Evolutionary conservation across 257 asterid genomes (phyloP).

Genomic region (Asclepias syriaca): DNA sequence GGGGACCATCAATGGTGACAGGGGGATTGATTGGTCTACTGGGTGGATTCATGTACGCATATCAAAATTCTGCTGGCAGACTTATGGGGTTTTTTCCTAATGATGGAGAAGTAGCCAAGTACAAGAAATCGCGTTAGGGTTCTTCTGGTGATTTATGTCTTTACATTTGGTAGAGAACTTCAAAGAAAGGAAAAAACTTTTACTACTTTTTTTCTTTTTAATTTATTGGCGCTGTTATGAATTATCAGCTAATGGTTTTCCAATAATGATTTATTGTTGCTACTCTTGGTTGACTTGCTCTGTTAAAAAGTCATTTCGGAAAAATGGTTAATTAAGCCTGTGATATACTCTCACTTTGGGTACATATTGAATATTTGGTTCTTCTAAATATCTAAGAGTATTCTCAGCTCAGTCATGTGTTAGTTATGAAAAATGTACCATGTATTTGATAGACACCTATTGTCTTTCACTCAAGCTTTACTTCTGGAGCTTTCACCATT

Average conservation of each 20-base stretch:
- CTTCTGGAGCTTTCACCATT: background rate
- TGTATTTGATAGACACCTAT: background rate
- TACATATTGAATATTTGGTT: background rate
- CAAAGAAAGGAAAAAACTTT: background rate
- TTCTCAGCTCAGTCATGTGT: background rate
- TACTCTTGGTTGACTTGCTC: slow-evolving; percentile 1
- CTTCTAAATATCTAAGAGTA: background rate
- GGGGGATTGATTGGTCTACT: slow-evolving; percentile 85
- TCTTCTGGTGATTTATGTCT: slow-evolving; percentile 10
- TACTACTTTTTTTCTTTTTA: background rate
- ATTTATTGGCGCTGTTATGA: background rate
- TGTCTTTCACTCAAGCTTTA: background rate
- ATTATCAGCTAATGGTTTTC: background rate
- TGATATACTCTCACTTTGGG: background rate
- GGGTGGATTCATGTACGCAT: slow-evolving; percentile 99
- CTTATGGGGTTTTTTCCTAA: slow-evolving; percentile 98
- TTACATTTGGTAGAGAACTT: background rate
- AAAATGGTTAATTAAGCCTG: background rate
- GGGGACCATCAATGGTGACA: slow-evolving; percentile 98
- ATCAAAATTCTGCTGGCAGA: slow-evolving; percentile 95
- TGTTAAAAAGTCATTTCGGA: background rate
- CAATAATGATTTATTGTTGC: slow-evolving; percentile 14
- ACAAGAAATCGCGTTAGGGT: slow-evolving; percentile 54
- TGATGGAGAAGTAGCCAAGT: slow-evolving; percentile 88
- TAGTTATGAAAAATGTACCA: background rate